Conservation (phyloP, 352 stramenopile genomes). For the Phytophthora pisi region DNA sequence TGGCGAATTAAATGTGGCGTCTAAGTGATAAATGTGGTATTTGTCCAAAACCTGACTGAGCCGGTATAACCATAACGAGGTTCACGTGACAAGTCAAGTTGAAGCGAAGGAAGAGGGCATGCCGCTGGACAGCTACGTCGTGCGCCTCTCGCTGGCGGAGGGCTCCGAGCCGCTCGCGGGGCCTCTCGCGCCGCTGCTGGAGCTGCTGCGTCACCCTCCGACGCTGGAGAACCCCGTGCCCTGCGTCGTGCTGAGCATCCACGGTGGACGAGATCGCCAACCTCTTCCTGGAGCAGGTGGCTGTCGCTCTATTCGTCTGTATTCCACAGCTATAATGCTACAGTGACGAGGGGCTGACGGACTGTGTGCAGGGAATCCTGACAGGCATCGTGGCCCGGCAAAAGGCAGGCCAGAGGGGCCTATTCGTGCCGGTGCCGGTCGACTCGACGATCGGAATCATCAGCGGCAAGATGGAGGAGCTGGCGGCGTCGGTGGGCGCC, state of each 20-base stretch:
- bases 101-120: background rate
- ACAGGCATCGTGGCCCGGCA: slow-evolving; percentile 7
- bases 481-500: slow-evolving; percentile 2
- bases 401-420: slow-evolving; percentile 6
- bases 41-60: no score
- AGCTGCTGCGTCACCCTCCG: slow-evolving; percentile 24
- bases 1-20: no score
- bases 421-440: slow-evolving; percentile 14
- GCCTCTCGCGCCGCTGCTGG: slow-evolving; percentile 30
- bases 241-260: slow-evolving; percentile 18
- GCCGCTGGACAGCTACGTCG: slow-evolving; percentile 20
- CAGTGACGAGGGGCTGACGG: no score
- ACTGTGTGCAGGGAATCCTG: slow-evolving; percentile 5
- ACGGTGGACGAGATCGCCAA: slow-evolving; percentile 35
- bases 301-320: background rate
- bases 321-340: no score
- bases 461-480: slow-evolving; percentile 16
- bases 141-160: slow-evolving; percentile 31
- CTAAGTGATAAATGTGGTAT: no score
- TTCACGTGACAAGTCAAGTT: background rate
- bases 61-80: background rate
- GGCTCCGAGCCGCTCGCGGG: background rate
- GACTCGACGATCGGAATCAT: slow-evolving; percentile 11
- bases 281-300: slow-evolving; percentile 33
- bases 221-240: background rate